A percentile compares a stretch with the other conserved stretches of the same genome.
phyloP scores from a whole-genome alignment of 257 asterid genomes.

The Asclepias syriaca region DNA sequence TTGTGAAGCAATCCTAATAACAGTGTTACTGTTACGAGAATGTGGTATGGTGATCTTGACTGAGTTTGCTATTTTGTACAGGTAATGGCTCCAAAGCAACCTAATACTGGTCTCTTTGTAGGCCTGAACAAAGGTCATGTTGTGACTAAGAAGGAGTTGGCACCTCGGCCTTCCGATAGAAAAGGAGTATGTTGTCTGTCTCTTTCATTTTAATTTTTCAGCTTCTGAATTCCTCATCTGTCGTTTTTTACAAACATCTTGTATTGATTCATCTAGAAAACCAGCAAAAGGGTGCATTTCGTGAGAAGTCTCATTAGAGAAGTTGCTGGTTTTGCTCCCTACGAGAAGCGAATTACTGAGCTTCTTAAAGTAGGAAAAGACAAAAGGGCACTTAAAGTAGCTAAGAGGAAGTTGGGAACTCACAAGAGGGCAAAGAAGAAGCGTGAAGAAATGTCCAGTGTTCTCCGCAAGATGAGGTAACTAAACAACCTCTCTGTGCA shows the following conservation, averaged over 20 bases:
- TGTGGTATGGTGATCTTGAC: neutral
- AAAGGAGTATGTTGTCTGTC: constrained; percentile 58
- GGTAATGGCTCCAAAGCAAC: constrained; percentile 84
- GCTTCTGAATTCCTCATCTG: neutral
- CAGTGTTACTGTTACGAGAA: neutral
- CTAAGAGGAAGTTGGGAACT: constrained; percentile 49
- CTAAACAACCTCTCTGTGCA: neutral
- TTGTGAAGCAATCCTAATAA: neutral
- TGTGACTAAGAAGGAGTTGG: constrained; percentile 75
- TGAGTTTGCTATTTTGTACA: constrained; percentile 1
- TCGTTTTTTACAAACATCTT: neutral
- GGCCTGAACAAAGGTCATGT: constrained; percentile 82
- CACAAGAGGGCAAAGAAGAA: constrained; percentile 57
- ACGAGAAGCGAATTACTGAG: constrained; percentile 49
- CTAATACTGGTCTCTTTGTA: constrained; percentile 62
- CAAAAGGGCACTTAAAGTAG: constrained; percentile 49
- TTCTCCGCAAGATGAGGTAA: constrained; percentile 50
- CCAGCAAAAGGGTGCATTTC: constrained; percentile 43
- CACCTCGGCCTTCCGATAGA: constrained; percentile 81
- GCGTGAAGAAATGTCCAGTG: constrained; percentile 52
- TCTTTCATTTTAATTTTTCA: neutral
- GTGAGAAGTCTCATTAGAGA: constrained; percentile 44
- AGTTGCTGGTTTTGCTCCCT: constrained; percentile 56
- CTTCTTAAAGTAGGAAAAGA: constrained; percentile 53
- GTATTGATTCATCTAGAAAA: constrained; percentile 25